Conservation (phyloP, 1,284 basidiomycete species). For the Mycena citricolor region DNA sequence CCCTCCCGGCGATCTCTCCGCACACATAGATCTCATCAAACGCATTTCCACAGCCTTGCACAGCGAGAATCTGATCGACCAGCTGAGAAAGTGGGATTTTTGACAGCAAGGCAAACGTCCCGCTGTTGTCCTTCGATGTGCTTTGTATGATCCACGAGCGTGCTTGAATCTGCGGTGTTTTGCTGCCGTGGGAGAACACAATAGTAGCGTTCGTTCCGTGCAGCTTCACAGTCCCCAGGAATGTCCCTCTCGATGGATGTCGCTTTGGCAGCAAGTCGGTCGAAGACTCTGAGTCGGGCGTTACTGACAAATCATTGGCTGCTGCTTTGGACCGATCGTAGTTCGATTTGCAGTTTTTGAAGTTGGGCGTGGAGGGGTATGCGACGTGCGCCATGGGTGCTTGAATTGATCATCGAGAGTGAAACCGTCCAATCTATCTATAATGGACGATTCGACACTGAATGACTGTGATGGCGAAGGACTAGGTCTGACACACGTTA, state of each 20-base stretch:
- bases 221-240: conserved; percentile 24
- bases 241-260: conserved; percentile 17
- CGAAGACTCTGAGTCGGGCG: too few species aligned
- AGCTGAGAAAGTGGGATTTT: conserved; percentile 18
- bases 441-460: too few species aligned
- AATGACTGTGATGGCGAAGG: too few species aligned
- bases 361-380: conserved; percentile 21
- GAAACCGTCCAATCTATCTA: too few species aligned
- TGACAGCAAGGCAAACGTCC: conserved; percentile 21
- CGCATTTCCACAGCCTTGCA: conserved; percentile 1
- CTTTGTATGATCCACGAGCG: conserved; percentile 21
- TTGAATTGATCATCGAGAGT: conserved; percentile 11
- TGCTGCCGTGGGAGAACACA: conserved; percentile 16
- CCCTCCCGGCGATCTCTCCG: conserved; percentile 23
- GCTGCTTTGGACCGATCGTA: conserved; percentile 12
- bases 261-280: not conserved
- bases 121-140: conserved; percentile 14
- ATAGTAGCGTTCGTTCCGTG: conserved; percentile 29
- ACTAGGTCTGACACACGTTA: too few species aligned
- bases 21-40: conserved; percentile 21
- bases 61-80: conserved; percentile 23
- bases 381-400: conserved; percentile 15
- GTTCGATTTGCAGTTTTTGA: conserved; percentile 20
- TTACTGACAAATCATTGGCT: too few species aligned
- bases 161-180: conserved; percentile 19